Evolutionary conservation across 1,284 basidiomycete species (phyloP).

Genomic region (Pisolithus thermaeus): DNA sequence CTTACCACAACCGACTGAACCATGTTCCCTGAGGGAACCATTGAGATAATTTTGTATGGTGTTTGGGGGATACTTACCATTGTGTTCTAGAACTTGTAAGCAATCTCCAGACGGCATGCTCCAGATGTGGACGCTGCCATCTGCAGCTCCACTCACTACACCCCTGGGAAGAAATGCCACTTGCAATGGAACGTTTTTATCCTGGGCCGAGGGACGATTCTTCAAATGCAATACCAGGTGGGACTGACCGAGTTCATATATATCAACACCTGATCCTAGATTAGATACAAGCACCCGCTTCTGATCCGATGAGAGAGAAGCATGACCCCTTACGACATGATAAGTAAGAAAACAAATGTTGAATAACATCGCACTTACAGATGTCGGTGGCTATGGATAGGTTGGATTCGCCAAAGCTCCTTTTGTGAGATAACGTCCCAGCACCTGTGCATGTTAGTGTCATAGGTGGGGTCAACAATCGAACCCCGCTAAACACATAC

Average conservation of each 20-base stretch:
- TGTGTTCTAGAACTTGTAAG: too few species aligned
- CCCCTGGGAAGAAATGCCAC: too few species aligned
- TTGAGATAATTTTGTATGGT: not conserved
- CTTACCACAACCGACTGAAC: not conserved
- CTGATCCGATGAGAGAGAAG: not conserved
- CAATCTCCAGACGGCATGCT: too few species aligned
- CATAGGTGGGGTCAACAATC: not conserved
- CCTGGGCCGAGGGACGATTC: not conserved
- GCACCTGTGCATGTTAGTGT: not conserved
- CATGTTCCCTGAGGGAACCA: not conserved
- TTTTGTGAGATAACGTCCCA: not conserved
- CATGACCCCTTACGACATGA: conserved; percentile 1
- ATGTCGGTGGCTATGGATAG: not conserved
- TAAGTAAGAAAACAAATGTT: not conserved
- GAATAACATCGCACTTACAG: not conserved
- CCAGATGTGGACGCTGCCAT: too few species aligned
- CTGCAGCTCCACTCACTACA: too few species aligned
- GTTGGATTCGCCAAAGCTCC: conserved; percentile 1
- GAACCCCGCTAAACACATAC: not conserved
- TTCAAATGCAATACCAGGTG: not conserved
- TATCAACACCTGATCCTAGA: not conserved
- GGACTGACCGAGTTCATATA: not conserved
- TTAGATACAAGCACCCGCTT: conserved; percentile 1
- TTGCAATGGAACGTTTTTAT: too few species aligned
- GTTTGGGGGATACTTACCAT: not conserved